Evolutionary conservation across 352 stramenopile genomes (phyloP).

Genomic region (Pythium oligandrum): DNA sequence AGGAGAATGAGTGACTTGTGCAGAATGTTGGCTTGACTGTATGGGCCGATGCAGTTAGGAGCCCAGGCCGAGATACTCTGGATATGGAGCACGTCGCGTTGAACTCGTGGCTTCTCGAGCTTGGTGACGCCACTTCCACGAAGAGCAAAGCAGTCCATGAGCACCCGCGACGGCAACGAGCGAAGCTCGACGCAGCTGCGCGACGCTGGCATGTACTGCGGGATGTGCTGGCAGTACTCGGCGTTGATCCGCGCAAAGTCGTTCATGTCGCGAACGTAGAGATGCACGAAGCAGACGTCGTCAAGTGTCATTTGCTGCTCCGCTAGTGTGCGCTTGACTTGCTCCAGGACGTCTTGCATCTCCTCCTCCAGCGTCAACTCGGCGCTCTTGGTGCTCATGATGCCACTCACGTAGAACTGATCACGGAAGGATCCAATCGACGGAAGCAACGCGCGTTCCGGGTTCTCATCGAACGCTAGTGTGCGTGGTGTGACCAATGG

Average conservation of each 20-base stretch:
- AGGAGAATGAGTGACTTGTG: slow-evolving; percentile 90
- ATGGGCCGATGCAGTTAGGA: slow-evolving; percentile 98
- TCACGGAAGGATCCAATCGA: slow-evolving; percentile 44
- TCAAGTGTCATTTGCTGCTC: slow-evolving; percentile 53
- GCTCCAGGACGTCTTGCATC: slow-evolving; percentile 49
- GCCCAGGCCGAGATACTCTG: slow-evolving; percentile 96
- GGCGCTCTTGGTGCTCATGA: slow-evolving; percentile 37
- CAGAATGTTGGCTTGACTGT: slow-evolving; percentile 96
- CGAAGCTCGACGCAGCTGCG: slow-evolving; percentile 85
- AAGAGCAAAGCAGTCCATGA: slow-evolving; percentile 91
- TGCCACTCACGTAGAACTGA: slow-evolving; percentile 58
- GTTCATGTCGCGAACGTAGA: slow-evolving; percentile 95
- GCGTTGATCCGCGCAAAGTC: slow-evolving; percentile 93
- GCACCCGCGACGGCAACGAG: slow-evolving; percentile 60
- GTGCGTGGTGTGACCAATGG: slow-evolving; percentile 1
- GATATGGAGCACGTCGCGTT: slow-evolving; percentile 92
- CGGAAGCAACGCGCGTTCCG: neutral
- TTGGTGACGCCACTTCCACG: slow-evolving; percentile 63
- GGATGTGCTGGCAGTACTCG: slow-evolving; percentile 92
- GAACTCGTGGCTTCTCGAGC: slow-evolving; percentile 43
- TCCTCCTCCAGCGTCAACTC: slow-evolving; percentile 53
- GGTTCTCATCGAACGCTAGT: neutral
- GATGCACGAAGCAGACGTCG: slow-evolving; percentile 95
- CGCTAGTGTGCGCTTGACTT: slow-evolving; percentile 28
- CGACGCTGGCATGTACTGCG: slow-evolving; percentile 70